phyloP scores from a whole-genome alignment of 768 basidiomycete genomes.

The Tricholoma terreum region DNA sequence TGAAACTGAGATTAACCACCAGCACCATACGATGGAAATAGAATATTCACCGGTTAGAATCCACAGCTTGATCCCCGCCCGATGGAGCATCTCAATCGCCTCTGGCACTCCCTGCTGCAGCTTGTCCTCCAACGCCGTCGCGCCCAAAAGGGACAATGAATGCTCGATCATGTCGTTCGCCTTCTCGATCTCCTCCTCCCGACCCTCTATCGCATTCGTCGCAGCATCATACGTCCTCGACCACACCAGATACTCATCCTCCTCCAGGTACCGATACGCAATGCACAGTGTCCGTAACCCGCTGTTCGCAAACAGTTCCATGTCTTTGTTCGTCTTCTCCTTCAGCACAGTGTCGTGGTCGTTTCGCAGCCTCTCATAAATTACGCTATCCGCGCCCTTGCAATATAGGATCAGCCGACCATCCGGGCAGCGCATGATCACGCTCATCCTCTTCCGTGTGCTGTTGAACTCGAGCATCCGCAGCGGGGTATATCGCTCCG shows the following conservation, averaged over 20 bases:
- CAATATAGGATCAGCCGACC: constrained; percentile 81
- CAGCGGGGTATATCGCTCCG: constrained; percentile 76
- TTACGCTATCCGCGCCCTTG: constrained; percentile 97
- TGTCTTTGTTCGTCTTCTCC: constrained; percentile 77
- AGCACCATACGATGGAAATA: not conserved
- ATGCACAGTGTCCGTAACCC: constrained; percentile 92
- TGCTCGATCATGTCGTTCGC: constrained; percentile 84
- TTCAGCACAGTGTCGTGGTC: constrained; percentile 75
- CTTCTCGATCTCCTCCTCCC: constrained; percentile 91
- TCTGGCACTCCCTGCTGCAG: constrained; percentile 96
- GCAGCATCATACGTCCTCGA: constrained; percentile 78
- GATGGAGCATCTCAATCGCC: constrained; percentile 87
- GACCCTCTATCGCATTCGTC: constrained; percentile 65
- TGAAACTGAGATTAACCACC: not conserved
- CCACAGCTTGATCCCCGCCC: constrained; percentile 97
- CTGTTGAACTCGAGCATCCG: constrained; percentile 92
- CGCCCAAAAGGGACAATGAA: constrained; percentile 80
- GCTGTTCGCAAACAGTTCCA: constrained; percentile 92
- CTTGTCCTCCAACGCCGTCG: constrained; percentile 96
- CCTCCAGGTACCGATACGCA: constrained; percentile 71
- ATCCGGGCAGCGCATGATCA: constrained; percentile 81
- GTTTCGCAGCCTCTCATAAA: constrained; percentile 79
- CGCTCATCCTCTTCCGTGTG: constrained; percentile 94
- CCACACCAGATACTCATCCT: constrained; percentile 87
- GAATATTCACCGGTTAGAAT: constrained; percentile 76